Evolutionary conservation across 2,329 filamentous ascomycete genomes (phyloP), one percentile per base, ranked within the genome.

Genomic region (Colletotrichum echinochloae): DNA sequence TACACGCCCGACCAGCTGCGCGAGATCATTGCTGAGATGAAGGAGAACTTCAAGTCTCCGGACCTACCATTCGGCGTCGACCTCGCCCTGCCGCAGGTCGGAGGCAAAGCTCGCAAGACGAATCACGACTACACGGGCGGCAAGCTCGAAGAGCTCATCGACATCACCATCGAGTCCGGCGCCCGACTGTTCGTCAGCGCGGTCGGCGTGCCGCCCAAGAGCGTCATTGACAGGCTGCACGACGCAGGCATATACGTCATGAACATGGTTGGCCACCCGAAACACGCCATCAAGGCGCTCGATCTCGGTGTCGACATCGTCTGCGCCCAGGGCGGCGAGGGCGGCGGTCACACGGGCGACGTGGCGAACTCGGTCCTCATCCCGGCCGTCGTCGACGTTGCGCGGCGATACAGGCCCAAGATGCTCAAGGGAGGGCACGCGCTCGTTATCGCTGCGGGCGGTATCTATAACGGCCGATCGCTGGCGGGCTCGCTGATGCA

Each of bases 251-350:
- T 98, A 49, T 79, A 97, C 70, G 87, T 98, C 44, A 98, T 98
- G 94, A 98, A 98, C 80, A 98, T 98, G 95, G 94, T 98, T 26
- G 95, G 95, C 0, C 93, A 95, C 76, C 95, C 95, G 2, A 94
- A 92, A 79, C 95, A 98, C 80, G 95, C 95, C 0, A 88, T 91
- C 79, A 98, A 98, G 83, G 95, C 95, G 2, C 84, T 98, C 5
- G 89, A 94, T 60, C 88, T 91, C 0, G 95, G 95, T 52, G 94
- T 97, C 12, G 95, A 98, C 81, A 91, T 98, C 73, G 88, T 98
- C 7, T 97, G 94, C 79, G 91, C 95, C 2, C 95, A 98, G 83
- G 95, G 95, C 56, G 94, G 94, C 61, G 95, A 98, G 81, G 95
- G 95, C 1, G 95, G 95, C 23, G 95, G 95, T 0, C 95, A 98